Percentiles rank a stretch among this genome's conserved stretches.
Evolutionary conservation across 2,329 filamentous ascomycete genomes (phyloP).

Genomic region (Sporothrix protearum): DNA sequence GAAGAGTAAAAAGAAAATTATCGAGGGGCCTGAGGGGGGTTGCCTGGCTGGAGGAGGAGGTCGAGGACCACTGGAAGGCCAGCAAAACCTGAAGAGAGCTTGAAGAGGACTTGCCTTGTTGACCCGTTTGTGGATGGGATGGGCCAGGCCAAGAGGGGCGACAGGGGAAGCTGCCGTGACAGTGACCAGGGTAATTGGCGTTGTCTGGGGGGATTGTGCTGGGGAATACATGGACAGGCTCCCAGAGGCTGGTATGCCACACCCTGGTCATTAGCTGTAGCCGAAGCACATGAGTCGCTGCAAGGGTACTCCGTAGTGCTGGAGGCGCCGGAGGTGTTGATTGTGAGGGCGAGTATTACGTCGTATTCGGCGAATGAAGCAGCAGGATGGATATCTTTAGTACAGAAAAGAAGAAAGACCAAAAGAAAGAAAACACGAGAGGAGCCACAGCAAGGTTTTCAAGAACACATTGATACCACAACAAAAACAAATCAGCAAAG

Average conservation of each 20-base stretch:
- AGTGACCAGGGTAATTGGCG: neutral
- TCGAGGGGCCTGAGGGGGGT: neutral
- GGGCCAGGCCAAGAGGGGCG: neutral
- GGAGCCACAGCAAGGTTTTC: neutral
- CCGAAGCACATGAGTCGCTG: neutral
- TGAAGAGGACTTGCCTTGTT: neutral
- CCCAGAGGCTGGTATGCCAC: conserved; percentile 3
- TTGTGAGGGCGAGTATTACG: neutral
- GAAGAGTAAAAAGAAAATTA: neutral
- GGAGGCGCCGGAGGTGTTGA: neutral
- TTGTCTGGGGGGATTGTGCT: neutral
- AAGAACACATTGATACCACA: neutral
- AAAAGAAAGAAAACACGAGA: neutral
- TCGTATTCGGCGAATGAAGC: neutral
- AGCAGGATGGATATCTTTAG: neutral
- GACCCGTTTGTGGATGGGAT: neutral
- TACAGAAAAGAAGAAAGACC: neutral
- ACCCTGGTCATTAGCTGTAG: conserved; percentile 10
- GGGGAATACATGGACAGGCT: conserved; percentile 2
- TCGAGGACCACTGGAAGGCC: neutral
- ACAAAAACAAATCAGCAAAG: neutral
- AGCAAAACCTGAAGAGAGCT: neutral
- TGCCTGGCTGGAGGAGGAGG: too few species aligned
- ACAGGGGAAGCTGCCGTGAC: neutral
- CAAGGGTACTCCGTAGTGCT: neutral